Evolutionary conservation across 2,329 filamentous ascomycete genomes (phyloP), one percentile per base, ranked within the genome.

Genomic region (Endothia cerciana): DNA sequence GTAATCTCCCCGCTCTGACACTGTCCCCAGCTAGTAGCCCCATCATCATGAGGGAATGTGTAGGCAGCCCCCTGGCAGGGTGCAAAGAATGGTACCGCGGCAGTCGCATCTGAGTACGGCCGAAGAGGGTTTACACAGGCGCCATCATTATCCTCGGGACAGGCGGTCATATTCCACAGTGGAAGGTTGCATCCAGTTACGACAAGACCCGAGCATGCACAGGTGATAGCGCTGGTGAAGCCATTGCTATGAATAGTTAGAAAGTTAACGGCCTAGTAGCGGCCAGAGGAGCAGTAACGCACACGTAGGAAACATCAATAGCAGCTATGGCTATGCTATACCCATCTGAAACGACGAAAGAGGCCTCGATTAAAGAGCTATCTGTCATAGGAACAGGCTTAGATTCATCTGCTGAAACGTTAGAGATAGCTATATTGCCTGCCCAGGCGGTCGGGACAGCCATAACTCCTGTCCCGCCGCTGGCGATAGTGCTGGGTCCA

Each of bases 241-340:
- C 69, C 71, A 33, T 68, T 65, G 22, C 69, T 70, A 28, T 17
- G 15, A 17, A 57, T 4, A 43, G 7, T n/a, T 43, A 2, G 43
- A n/a, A n/a, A n/a, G n/a, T n/a, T n/a, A n/a, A n/a, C n/a, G 10
- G 47, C 47, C 47, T 51, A 28, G 47, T 38, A 51, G 47, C 47
- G 25, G 47, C 25, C 47, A 51, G 47, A 51, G 25, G 47, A 28
- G 17, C 19, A 51, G 19, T 28, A 30, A 65, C 69, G 66, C 63
- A 68, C 66, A 73, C 71, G 55, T 66, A 73, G 15, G 69, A 71
- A 8, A 72, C 65, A 55, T 73, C 68, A 6, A 72, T 64, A 25
- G 66, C 68, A 17, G 65, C 62, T 8, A 66, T 40, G 30, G 64
- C 67, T 19, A 56, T 33, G 13, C 62, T 62, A 49, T 60, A 63